Base-by-base conservation (phyloP, 306 rosid species). In the Coriaria nepalensis region DNA sequence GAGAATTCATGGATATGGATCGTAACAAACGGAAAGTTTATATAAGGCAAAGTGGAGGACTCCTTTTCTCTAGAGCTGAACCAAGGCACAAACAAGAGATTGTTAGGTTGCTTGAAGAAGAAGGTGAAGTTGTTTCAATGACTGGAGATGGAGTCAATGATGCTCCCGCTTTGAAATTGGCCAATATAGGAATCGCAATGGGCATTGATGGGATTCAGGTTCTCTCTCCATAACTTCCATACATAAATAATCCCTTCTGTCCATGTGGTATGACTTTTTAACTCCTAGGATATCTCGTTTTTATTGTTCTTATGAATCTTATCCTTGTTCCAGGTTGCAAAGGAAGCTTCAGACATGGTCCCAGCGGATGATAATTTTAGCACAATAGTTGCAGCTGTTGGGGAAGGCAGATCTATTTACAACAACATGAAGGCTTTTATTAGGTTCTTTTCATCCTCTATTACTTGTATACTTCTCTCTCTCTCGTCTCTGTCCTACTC, bases 181-280 rank as follows among this genome's bases (percentile, higher is more conserved):
- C 95, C 61, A 95, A 90, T 72, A 90, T 84, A 43, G 97, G 97
- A 47, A 44, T 90, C 68, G 97, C 97, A 54, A 90, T 90, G 95
- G 95, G 97, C 60, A 84, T 90, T 60, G 70, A 86, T 47, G 97
- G 97, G 67, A 90, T 95, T 8, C 95, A 84, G 93, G 97, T 88
- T 68, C 40, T 33, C 47, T 10, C 50, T n/a, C n/a, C n/a, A n/a
- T n/a, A n/a, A n/a, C n/a, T n/a, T n/a, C n/a, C n/a, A n/a, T n/a
- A n/a, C n/a, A n/a, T n/a, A n/a, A n/a, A n/a, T n/a, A n/a, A n/a
- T n/a, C n/a, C n/a, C n/a, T n/a, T n/a, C n/a, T n/a, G n/a, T n/a
- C n/a, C n/a, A n/a, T n/a, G n/a, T n/a, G n/a, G n/a, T n/a, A n/a
- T n/a, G n/a, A n/a, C n/a, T n/a, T n/a, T n/a, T n/a, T n/a, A n/a